Conservation (phyloP, 192 early-diverging fungal genomes). For the Rhizoclosmatium sp. region DNA sequence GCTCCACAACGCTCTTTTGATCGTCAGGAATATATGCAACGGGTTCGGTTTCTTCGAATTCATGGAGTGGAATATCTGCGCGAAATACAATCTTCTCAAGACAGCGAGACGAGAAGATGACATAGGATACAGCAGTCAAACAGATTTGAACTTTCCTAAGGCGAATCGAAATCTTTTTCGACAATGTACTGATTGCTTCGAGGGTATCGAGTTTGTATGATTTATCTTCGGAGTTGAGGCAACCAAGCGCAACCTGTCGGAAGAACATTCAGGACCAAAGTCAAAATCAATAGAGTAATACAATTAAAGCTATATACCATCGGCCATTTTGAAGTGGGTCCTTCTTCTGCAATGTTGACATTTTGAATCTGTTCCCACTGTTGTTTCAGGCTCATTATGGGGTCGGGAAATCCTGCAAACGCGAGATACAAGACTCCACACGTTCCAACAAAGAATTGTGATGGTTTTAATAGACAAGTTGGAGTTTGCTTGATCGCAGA, state of each 20-base stretch:
- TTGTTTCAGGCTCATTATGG: constrained; percentile 9
- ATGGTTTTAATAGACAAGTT: constrained; percentile 4
- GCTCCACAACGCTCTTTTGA: background rate
- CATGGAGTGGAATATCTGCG: constrained; percentile 23
- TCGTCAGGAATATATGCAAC: constrained; percentile 18
- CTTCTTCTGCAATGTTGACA: background rate
- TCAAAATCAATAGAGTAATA: background rate
- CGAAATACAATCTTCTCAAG: constrained; percentile 24
- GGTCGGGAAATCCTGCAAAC: constrained; percentile 23
- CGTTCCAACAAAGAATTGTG: constrained; percentile 16
- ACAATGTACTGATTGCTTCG: constrained; percentile 1
- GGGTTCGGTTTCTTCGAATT: background rate
- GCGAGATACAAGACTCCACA: constrained; percentile 12
- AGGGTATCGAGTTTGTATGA: background rate
- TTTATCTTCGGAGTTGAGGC: background rate
- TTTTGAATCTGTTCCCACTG: background rate
- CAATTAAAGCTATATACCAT: background rate
- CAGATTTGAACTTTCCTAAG: background rate
- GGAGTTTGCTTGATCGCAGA: constrained; percentile 13
- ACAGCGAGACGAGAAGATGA: constrained; percentile 14
- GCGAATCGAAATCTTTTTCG: constrained; percentile 10
- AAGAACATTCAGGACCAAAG: background rate
- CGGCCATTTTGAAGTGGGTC: constrained; percentile 13
- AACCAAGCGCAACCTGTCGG: background rate
- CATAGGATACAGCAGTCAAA: constrained; percentile 7